Percentiles rank a stretch among this genome's conserved stretches.
Evolutionary conservation across 2,329 filamentous ascomycete genomes (phyloP).

Genomic region (Metarhizium album): DNA sequence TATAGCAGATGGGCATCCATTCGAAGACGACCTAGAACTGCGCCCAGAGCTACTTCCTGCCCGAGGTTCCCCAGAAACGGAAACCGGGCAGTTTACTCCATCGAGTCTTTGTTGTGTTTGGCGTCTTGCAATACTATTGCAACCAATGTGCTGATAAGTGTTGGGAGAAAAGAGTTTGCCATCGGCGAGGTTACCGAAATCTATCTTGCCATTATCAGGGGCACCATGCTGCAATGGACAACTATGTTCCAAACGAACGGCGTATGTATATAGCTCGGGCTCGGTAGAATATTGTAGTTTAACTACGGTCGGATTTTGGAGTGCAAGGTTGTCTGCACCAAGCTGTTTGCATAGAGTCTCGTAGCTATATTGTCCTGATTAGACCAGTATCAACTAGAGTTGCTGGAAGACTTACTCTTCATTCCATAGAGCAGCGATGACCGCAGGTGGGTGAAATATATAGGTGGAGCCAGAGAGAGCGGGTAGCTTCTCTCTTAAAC

Average conservation of each 20-base stretch:
- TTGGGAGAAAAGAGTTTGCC: background rate
- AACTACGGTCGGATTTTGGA: background rate
- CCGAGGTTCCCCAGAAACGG: background rate
- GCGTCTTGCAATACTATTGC: background rate
- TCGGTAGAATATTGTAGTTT: background rate
- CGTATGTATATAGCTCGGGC: background rate
- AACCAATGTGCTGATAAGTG: background rate
- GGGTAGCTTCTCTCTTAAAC: background rate
- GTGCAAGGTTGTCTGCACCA: background rate
- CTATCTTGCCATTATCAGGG: too few relatives aligned
- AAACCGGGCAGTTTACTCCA: background rate
- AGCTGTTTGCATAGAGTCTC: background rate
- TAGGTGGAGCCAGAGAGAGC: background rate
- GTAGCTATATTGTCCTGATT: background rate
- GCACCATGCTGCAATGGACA: background rate
- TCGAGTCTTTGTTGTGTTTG: background rate
- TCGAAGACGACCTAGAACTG: too few relatives aligned
- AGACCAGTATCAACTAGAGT: background rate
- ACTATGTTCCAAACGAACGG: background rate
- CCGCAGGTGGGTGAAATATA: background rate
- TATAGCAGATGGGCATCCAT: too few relatives aligned
- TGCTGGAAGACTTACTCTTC: background rate
- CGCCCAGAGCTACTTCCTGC: too few relatives aligned
- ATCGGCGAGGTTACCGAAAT: background rate
- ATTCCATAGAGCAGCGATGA: background rate